These are phyloP conservation scores for Draba incana DNA, from an alignment of 345 rosid genomes.

Conservation along the genomic window DNA sequence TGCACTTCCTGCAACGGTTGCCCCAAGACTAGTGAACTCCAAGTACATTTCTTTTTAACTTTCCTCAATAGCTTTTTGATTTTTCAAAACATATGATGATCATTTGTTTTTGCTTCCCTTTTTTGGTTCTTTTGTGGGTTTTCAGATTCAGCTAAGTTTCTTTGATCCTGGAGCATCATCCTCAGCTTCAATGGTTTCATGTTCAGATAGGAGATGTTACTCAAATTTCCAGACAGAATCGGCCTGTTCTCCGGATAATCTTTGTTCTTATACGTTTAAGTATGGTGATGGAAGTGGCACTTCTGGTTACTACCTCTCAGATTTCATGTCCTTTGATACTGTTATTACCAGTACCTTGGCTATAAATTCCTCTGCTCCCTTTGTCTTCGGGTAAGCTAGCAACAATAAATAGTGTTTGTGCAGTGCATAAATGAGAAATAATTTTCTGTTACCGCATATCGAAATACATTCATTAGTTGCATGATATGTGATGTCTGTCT, in stretches of 20 bases:
- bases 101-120: conserved; percentile 22
- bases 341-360: conserved; percentile 53
- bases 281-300: conserved; percentile 98
- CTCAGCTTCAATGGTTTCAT: conserved; percentile 62
- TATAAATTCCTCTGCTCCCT: conserved; percentile 62
- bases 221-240: conserved; percentile 71
- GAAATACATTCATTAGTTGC: conserved; percentile 9
- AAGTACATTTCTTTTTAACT: conserved; percentile 46
- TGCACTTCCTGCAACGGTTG: conserved; percentile 89
- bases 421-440: too few species aligned
- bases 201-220: conserved; percentile 75
- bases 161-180: conserved; percentile 79
- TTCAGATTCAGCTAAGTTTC: conserved; percentile 78
- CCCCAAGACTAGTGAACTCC: conserved; percentile 80
- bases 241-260: conserved; percentile 58
- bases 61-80: conserved; percentile 6
- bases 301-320: conserved; percentile 82
- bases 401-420: neutral
- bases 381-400: conserved; percentile 84
- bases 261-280: conserved; percentile 75
- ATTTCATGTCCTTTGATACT: conserved; percentile 61
- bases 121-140: conserved; percentile 1
- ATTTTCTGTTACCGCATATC: neutral
- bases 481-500: conserved; percentile 25
- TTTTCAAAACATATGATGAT: neutral